Evolutionary conservation across 2,329 filamentous ascomycete species (phyloP).

Genomic region (Paracamarosporium sp.): DNA sequence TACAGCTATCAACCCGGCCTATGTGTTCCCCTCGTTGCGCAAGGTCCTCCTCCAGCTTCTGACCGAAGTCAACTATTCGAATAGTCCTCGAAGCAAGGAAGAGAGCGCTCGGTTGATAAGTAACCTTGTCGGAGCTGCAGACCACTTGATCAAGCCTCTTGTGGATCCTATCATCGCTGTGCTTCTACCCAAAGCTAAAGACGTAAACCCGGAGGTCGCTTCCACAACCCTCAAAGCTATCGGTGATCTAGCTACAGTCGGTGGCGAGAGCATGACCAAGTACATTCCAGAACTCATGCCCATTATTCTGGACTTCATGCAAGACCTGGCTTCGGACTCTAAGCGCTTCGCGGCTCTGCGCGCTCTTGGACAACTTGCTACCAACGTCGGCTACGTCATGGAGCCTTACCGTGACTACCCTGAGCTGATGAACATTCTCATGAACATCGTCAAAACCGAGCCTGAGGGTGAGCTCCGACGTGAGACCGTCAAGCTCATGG

Average conservation of each 20-base stretch:
- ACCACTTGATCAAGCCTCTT: constrained; percentile 91
- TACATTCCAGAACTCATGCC: constrained; percentile 95
- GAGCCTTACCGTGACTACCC: constrained; percentile 95
- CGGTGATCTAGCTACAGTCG: constrained; percentile 91
- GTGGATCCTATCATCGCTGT: constrained; percentile 96
- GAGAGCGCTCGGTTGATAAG: constrained; percentile 94
- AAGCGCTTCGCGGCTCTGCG: constrained; percentile 92
- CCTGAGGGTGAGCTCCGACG: constrained; percentile 84
- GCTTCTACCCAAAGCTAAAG: constrained; percentile 89
- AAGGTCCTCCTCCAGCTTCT: constrained; percentile 96
- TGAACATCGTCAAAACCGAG: constrained; percentile 93
- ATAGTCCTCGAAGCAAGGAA: constrained; percentile 91
- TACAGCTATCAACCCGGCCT: constrained; percentile 90
- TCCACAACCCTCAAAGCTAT: constrained; percentile 95
- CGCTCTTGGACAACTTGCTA: constrained; percentile 89
- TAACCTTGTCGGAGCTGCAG: constrained; percentile 89
- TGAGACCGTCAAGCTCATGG: constrained; percentile 96
- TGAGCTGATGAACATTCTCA: constrained; percentile 87
- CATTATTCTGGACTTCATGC: constrained; percentile 89
- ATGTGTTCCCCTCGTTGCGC: constrained; percentile 92
- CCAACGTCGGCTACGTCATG: constrained; percentile 97
- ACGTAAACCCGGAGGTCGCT: constrained; percentile 84
- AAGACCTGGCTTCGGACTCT: constrained; percentile 87
- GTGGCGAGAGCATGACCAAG: constrained; percentile 89
- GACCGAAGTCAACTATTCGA: constrained; percentile 95